These are phyloP conservation scores for Sutorius eximius DNA, from an alignment of 1,284 basidiomycete genomes.

Conservation along the genomic window DNA sequence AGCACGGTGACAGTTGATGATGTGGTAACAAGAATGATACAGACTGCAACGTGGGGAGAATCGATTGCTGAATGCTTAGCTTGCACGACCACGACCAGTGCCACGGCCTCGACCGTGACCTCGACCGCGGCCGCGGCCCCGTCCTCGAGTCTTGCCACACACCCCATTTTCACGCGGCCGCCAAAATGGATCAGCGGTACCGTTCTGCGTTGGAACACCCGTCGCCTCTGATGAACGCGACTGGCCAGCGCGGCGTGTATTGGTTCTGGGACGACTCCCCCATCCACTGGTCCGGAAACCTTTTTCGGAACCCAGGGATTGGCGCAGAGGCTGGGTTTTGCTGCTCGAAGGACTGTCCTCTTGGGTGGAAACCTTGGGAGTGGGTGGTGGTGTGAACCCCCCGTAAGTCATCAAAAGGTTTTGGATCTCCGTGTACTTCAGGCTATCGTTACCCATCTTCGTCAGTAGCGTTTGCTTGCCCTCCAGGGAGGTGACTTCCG, in stretches of 20 bases:
- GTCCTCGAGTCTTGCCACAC: slow-evolving; percentile 42
- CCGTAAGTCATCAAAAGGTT: slow-evolving; percentile 56
- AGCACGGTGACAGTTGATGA: slow-evolving; percentile 22
- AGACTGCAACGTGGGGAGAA: slow-evolving; percentile 17
- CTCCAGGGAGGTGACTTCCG: slow-evolving; percentile 43
- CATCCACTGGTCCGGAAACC: slow-evolving; percentile 8
- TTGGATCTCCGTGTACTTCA: slow-evolving; percentile 50
- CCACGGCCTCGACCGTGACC: slow-evolving; percentile 24
- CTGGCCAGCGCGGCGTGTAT: not conserved
- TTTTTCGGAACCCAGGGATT: not conserved
- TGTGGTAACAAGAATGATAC: slow-evolving; percentile 22
- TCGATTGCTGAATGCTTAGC: slow-evolving; percentile 8
- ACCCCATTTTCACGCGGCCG: slow-evolving; percentile 14
- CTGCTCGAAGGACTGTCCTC: slow-evolving; percentile 9
- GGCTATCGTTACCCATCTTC: slow-evolving; percentile 26
- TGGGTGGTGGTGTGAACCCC: slow-evolving; percentile 47
- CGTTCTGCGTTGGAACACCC: slow-evolving; percentile 4
- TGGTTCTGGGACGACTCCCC: slow-evolving; percentile 9
- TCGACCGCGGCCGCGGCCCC: slow-evolving; percentile 34
- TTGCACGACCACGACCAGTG: slow-evolving; percentile 13
- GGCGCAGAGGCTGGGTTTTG: not conserved
- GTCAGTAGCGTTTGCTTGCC: slow-evolving; percentile 34
- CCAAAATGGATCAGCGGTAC: slow-evolving; percentile 6
- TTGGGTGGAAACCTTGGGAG: slow-evolving; percentile 34
- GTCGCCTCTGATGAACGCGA: not conserved